These are phyloP conservation scores for Ogataea methylovora DNA, from an alignment of 805 yeast species.

Conservation along the genomic window DNA sequence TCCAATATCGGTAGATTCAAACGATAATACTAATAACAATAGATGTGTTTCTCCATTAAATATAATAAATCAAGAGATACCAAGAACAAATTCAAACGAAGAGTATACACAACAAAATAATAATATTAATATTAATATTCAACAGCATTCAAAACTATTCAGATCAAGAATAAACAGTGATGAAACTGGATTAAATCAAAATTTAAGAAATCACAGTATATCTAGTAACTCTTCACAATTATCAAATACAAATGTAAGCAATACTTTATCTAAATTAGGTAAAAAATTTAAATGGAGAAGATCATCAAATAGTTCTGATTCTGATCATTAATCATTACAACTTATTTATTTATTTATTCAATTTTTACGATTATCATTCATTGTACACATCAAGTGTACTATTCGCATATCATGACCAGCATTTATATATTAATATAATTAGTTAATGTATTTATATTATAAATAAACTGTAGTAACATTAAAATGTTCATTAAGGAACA, in stretches of 20 bases:
- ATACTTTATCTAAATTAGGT: slow-evolving; percentile 18
- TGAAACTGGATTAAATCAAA: no score
- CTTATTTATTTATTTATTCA: no score
- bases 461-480: no score
- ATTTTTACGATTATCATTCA: no score
- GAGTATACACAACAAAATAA: not conserved
- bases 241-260: not conserved
- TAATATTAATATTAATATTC: not conserved
- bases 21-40: not conserved
- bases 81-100: slow-evolving; percentile 1
- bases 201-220: no score
- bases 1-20: not conserved
- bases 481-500: no score
- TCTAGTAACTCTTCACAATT: not conserved
- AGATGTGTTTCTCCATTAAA: slow-evolving; percentile 9
- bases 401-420: no score
- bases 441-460: no score
- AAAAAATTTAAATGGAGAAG: slow-evolving; percentile 25
- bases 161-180: no score
- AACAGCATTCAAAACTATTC: not conserved
- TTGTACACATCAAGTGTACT: no score
- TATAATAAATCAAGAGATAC: slow-evolving; percentile 1
- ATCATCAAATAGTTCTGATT: slow-evolving; percentile 16
- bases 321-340: not conserved
- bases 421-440: no score